These are phyloP conservation scores for Colletotrichum coccodes DNA, from an alignment of 2,329 filamentous ascomycete genomes.

Conservation along the genomic window DNA sequence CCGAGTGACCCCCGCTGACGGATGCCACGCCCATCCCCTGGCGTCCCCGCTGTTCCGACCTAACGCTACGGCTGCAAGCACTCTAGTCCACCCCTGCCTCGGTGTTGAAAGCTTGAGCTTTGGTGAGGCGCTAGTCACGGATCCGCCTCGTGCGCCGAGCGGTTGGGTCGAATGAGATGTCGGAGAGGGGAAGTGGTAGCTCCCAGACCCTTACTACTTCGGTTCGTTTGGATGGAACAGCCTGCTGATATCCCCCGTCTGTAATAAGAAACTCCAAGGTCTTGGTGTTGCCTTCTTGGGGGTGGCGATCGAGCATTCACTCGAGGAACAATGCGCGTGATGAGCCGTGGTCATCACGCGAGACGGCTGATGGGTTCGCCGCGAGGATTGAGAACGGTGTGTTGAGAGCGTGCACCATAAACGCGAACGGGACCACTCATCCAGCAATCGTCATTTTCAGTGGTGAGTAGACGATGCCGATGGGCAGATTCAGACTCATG, in stretches of 20 bases:
- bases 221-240: neutral
- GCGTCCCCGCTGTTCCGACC: neutral
- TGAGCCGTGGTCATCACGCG: neutral
- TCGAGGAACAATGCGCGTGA: neutral
- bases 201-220: neutral
- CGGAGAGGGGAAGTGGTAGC: neutral
- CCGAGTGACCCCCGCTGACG: too few relatives aligned
- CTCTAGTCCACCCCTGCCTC: neutral
- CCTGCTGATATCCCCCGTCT: neutral
- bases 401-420: neutral
- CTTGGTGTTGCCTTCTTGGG: neutral
- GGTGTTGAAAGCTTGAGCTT: neutral
- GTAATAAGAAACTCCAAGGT: neutral
- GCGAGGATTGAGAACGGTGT: neutral
- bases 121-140: constrained; percentile 17
- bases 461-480: neutral
- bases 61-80: constrained; percentile 23
- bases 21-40: neutral
- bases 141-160: neutral
- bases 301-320: neutral
- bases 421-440: neutral
- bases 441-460: neutral
- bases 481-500: neutral
- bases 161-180: neutral
- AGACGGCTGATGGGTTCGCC: neutral